Base-by-base conservation (phyloP, 495 filamentous ascomycete species). In the Arthonia radiata region DNA sequence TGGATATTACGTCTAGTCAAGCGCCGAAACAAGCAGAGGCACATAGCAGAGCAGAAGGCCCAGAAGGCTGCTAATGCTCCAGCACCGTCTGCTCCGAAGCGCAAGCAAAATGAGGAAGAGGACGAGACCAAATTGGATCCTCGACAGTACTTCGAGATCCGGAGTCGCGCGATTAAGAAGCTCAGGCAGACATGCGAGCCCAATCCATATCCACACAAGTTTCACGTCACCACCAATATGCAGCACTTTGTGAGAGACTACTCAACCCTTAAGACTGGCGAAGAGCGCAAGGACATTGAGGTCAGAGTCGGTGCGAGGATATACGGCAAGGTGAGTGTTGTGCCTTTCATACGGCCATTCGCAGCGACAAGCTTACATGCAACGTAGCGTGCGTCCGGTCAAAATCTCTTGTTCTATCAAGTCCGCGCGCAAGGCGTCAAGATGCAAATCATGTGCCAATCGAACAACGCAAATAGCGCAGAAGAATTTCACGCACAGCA, bases 111-210 rank as follows among this genome's bases (percentile, higher is more conserved):
- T 44, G 61, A 55, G 19, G 67, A 73, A 42, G 57, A 69, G 3
- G 63, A 70, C 10, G 71, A 81, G 53, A 62, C 60, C 27, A 67
- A 86, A 31, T 51, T 97, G 39, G 90, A 71, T 31, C 81, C 89
- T n/a, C 9, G 83, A 77, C 78, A 90, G 82, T 97, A 94, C 54
- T 89, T 91, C 43, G 83, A 97, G 55, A 89, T 97, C 40, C 78
- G 86, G 25, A 79, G 68, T 38, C 66, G 75, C 27, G 59, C 57
- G 25, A 65, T 94, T 59, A 73, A 81, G 44, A 80, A 79, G 59
- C 64, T 93, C 31, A 69, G 71, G 43, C 59, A 73, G 46, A 69
- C 62, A 45, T 69, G 80, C 53, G 50, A 68, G 19, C 79, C 78
- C 13, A 73, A 90, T 47, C 80, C 86, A 25, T 93, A 91, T 48